Percentiles rank a stretch among this genome's conserved stretches.
Conservation (phyloP, 176 grass and related monocot genomes). For the Oryza punctata region DNA sequence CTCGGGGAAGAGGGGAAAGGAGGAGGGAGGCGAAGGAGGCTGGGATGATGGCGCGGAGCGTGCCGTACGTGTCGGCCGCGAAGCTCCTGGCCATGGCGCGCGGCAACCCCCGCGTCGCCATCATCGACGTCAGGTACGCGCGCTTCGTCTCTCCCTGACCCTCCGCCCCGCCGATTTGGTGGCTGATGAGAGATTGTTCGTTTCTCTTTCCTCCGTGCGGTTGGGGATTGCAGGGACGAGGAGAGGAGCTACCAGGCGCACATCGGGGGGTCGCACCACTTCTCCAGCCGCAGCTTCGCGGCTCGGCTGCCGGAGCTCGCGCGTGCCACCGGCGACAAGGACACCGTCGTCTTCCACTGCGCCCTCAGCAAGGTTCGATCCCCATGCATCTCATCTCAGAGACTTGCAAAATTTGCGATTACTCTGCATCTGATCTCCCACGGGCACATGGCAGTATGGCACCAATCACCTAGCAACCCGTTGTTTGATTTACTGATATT, state of each 20-base stretch:
- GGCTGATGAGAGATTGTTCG: background rate
- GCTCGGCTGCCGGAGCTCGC: slow-evolving; percentile 64
- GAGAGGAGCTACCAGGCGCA: slow-evolving; percentile 82
- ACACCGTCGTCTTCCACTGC: slow-evolving; percentile 97
- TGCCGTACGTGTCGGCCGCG: slow-evolving; percentile 68
- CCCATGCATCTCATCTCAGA: background rate
- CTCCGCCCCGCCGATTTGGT: background rate
- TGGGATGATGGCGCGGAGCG: slow-evolving; percentile 65
- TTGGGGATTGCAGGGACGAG: slow-evolving; percentile 65
- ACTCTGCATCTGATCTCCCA: background rate
- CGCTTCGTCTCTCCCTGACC: background rate
- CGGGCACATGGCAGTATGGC: too few species aligned
- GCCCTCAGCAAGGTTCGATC: slow-evolving; percentile 79
- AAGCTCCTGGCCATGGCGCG: slow-evolving; percentile 70
- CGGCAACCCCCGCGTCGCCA: slow-evolving; percentile 51
- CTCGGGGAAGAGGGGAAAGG: background rate
- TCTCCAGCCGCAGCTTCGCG: slow-evolving; percentile 71
- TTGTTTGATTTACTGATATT: background rate
- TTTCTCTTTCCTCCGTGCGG: background rate
- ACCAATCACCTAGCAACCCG: background rate
- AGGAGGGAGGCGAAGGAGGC: background rate
- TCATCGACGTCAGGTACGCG: slow-evolving; percentile 74
- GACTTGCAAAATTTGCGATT: background rate
- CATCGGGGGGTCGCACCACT: slow-evolving; percentile 83
- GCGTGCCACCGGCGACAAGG: slow-evolving; percentile 55